phyloP scores from a whole-genome alignment of 2,329 filamentous ascomycete genomes.

The Sordariomycetes sp. region DNA sequence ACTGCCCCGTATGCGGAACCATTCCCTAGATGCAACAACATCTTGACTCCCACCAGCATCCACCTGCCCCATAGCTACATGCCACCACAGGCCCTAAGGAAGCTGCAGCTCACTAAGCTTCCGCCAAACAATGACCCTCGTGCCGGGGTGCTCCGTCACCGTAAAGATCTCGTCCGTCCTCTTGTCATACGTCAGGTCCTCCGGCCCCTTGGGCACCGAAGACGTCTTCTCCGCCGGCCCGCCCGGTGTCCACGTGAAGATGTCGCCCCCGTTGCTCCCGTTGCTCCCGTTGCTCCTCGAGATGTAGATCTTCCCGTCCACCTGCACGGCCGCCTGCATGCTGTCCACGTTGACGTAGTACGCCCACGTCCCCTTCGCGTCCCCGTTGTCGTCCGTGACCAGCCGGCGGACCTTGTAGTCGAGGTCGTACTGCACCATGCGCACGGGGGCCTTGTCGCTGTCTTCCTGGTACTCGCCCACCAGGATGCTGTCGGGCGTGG shows the following conservation, averaged over 20 bases:
- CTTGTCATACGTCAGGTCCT: conserved; percentile 22
- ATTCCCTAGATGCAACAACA: too few species aligned
- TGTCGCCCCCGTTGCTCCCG: conserved; percentile 19
- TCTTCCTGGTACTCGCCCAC: conserved; percentile 21
- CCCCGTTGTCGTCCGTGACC: conserved; percentile 9
- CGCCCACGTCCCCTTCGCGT: conserved; percentile 16
- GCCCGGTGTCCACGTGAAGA: conserved; percentile 20
- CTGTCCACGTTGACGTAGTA: conserved; percentile 19
- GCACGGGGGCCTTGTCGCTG: conserved; percentile 11
- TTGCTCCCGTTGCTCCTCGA: conserved; percentile 17
- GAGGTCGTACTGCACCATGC: conserved; percentile 18
- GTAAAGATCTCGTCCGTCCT: conserved; percentile 10
- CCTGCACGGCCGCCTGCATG: conserved; percentile 21
- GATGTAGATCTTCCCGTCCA: conserved; percentile 19
- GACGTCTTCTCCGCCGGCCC: conserved; percentile 10
- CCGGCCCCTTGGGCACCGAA: conserved; percentile 16
- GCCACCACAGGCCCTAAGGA: background rate
- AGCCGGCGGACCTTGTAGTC: conserved; percentile 16
- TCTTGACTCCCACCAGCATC: too few species aligned
- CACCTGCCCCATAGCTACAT: too few species aligned
- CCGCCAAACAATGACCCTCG: conserved; percentile 1
- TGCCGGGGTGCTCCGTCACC: conserved; percentile 7
- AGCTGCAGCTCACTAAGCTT: background rate
- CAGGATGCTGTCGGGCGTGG: conserved; percentile 17
- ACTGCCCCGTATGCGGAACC: too few species aligned